These are phyloP conservation scores for Trichoderma sp. DNA, from an alignment of 2,329 filamentous ascomycete genomes.

Conservation along the genomic window DNA sequence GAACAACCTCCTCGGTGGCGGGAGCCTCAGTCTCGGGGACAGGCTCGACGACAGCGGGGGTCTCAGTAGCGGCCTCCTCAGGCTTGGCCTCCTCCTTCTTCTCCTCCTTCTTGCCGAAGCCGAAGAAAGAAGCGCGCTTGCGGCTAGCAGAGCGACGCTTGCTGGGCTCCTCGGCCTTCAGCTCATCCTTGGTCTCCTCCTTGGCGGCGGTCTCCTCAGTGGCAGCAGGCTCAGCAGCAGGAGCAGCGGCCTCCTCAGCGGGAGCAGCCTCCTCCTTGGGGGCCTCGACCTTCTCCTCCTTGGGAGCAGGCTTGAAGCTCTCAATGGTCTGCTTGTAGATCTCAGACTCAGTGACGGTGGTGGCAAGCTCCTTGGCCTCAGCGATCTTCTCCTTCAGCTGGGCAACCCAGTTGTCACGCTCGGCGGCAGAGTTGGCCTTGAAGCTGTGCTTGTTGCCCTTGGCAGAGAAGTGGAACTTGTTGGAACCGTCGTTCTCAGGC, in stretches of 20 bases:
- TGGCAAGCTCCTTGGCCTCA: constrained; percentile 79
- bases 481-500: constrained; percentile 68
- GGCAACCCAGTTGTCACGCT: constrained; percentile 90
- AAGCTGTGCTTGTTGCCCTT: constrained; percentile 91
- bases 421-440: constrained; percentile 70
- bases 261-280: constrained; percentile 24
- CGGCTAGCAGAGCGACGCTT: constrained; percentile 61
- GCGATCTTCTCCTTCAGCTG: constrained; percentile 78
- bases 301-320: constrained; percentile 54
- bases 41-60: constrained; percentile 38
- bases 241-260: constrained; percentile 33
- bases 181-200: constrained; percentile 45
- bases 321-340: constrained; percentile 84
- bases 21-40: constrained; percentile 34
- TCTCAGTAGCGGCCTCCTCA: constrained; percentile 34
- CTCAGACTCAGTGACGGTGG: constrained; percentile 72
- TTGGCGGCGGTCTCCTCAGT: constrained; percentile 36
- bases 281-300: constrained; percentile 33
- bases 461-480: constrained; percentile 83
- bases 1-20: constrained; percentile 36
- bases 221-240: constrained; percentile 37
- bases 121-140: constrained; percentile 65
- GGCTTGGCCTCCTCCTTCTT: constrained; percentile 38
- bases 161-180: constrained; percentile 52
- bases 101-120: constrained; percentile 56